Base-by-base conservation (phyloP, 176 grass and related monocot species). In the Carex pumila region DNA sequence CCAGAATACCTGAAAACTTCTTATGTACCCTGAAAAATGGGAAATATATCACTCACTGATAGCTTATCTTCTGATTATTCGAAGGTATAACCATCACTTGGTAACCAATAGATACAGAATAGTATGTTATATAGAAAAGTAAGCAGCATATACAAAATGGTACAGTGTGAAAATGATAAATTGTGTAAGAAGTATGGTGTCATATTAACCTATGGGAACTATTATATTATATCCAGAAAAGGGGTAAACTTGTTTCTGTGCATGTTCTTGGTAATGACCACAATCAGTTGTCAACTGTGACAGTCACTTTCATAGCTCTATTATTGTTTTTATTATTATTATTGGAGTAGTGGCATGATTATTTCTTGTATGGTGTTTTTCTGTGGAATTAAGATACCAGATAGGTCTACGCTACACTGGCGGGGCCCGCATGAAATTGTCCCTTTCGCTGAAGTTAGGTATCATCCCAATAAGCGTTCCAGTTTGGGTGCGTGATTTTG, bases 371-470 rank as follows among this genome's bases (percentile, higher is more conserved):
- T 84, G 29, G 31, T 12, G 22, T n/a, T 34, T 83, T 58, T 71
- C 2, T 73, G 7, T 36, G 19, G 43, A 41, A 82, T 86, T 91
- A 86, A 98, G 95, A 87, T 95, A 98, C 73, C 95, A 98, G 74
- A 98, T 98, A 11, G 95, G 95, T 71, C 85, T 98, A 18, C 92
- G 95, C 78, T 98, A 98, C 70, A 90, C 95, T 17, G 95, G 92
- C 5, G 91, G 89, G 62, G 95, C 95, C 65, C 93, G 95, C 72
- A 95, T 98, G 95, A 84, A 87, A 45, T 85, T 98, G 80, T 90
- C 92, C 0, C 84, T 98, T 56, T 94, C 92, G 63, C 85, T 98
- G 6, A 98, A 98, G 56, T 98, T 98, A 31, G 85, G 86, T 61
- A 83, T 89, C 36, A 79, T 95, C 8, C 95, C 92, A 3, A 61